phyloP scores from a whole-genome alignment of 2,329 filamentous ascomycete genomes.

The Penicillium occitanis region DNA sequence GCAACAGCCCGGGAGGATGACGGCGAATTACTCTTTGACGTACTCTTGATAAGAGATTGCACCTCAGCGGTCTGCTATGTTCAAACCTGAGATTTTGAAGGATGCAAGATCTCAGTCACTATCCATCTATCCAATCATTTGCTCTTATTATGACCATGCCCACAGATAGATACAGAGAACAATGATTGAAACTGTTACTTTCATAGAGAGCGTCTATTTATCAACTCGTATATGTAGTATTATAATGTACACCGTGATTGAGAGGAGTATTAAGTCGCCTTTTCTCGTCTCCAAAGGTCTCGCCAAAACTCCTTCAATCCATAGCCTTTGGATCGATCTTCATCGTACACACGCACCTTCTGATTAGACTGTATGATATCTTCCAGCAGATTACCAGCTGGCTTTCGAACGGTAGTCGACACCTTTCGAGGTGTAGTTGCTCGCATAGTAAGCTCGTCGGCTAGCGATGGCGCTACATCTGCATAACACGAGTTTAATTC shows the following conservation, averaged over 20 bases:
- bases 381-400: constrained; percentile 36
- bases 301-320: constrained; percentile 88
- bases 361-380: constrained; percentile 52
- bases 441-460: constrained; percentile 69
- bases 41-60: neutral
- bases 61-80: neutral
- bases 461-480: constrained; percentile 76
- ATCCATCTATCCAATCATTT: neutral
- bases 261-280: constrained; percentile 18
- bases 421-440: constrained; percentile 51
- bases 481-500: constrained; percentile 81
- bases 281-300: constrained; percentile 62
- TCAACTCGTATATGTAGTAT: neutral
- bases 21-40: neutral
- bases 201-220: neutral
- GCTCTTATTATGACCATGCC: neutral
- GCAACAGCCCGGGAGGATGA: no score
- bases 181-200: neutral
- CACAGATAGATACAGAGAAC: neutral
- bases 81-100: neutral
- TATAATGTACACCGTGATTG: neutral
- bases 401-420: constrained; percentile 22
- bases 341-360: constrained; percentile 68
- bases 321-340: constrained; percentile 68
- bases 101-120: neutral